Percentiles rank a stretch among this genome's conserved stretches.
phyloP scores from a whole-genome alignment of 2,329 filamentous ascomycete genomes.

The Aspergillus terreus region DNA sequence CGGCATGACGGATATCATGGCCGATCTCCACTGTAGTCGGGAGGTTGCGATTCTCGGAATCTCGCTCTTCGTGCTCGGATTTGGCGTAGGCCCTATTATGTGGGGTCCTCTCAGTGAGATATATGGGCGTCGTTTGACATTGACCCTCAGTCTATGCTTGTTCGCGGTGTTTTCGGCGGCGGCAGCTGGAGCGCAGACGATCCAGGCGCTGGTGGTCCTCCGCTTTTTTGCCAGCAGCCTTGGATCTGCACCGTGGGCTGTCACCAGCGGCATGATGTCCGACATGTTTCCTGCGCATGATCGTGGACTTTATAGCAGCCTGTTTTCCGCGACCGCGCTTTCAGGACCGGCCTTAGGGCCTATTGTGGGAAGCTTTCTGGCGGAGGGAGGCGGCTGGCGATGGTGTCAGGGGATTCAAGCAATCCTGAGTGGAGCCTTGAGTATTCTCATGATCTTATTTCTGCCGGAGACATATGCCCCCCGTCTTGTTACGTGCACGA shows the following conservation, averaged over 20 bases:
- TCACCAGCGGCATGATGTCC: slow-evolving; percentile 4
- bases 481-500: slow-evolving; percentile 1
- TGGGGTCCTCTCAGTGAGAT: slow-evolving; percentile 8
- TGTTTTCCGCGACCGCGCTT: slow-evolving; percentile 25
- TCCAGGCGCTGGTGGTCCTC: slow-evolving; percentile 4
- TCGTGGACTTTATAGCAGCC: slow-evolving; percentile 17
- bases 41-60: slow-evolving; percentile 1
- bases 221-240: slow-evolving; percentile 9
- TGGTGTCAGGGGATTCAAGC: slow-evolving; percentile 36
- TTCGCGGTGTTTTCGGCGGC: background rate
- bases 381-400: slow-evolving; percentile 46
- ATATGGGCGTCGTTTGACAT: slow-evolving; percentile 4
- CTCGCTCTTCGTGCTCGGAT: slow-evolving; percentile 6
- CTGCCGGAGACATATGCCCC: slow-evolving; percentile 7
- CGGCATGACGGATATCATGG: background rate
- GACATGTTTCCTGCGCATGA: slow-evolving; percentile 22
- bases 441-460: background rate
- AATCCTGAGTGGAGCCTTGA: background rate
- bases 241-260: slow-evolving; percentile 3
- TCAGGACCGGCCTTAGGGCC: slow-evolving; percentile 39
- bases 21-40: background rate
- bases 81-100: slow-evolving; percentile 7
- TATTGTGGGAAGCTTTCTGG: slow-evolving; percentile 50
- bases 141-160: background rate
- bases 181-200: slow-evolving; percentile 1